phyloP scores from a whole-genome alignment of 495 filamentous ascomycete species.

The Hypoxylon lienhwacheense region DNA sequence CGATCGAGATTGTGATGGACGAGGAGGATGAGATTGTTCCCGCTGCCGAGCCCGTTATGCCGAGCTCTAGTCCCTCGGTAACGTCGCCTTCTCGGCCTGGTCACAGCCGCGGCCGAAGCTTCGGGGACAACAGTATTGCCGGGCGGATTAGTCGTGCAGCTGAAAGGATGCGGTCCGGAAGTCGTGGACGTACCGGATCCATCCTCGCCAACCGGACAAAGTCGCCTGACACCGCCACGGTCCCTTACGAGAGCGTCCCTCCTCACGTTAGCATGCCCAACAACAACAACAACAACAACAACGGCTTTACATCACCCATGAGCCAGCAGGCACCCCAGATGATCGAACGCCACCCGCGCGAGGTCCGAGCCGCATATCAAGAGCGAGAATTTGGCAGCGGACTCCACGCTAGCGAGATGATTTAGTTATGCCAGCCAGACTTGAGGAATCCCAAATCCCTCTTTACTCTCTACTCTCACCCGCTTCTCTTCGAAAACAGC shows the following conservation, averaged over 20 bases:
- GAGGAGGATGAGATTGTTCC: constrained; percentile 52
- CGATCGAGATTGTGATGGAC: constrained; percentile 75
- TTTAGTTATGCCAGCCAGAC: no score
- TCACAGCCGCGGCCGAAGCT: constrained; percentile 68
- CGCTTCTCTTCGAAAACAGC: not conserved
- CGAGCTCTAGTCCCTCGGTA: not conserved
- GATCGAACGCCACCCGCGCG: constrained; percentile 46
- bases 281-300: constrained; percentile 10
- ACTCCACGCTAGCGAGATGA: constrained; percentile 51
- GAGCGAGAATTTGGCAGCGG: constrained; percentile 48
- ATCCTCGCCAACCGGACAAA: constrained; percentile 41
- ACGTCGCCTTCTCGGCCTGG: constrained; percentile 46
- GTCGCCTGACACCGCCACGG: constrained; percentile 44
- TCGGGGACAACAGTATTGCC: constrained; percentile 63
- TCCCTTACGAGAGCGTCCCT: constrained; percentile 62
- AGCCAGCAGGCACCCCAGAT: constrained; percentile 19
- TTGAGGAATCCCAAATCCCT: not conserved
- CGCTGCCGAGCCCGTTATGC: constrained; percentile 9
- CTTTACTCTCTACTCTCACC: not conserved
- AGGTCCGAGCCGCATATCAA: constrained; percentile 44
- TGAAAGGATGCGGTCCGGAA: constrained; percentile 68
- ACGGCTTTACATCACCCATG: constrained; percentile 10
- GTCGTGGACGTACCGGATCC: constrained; percentile 53
- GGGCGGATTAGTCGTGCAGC: constrained; percentile 67
- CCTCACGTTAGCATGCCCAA: constrained; percentile 35